A percentile compares a stretch with the other conserved stretches of the same genome.
Evolutionary conservation across 805 yeast species (phyloP).

Genomic region (Metschnikowia peoriensis): DNA sequence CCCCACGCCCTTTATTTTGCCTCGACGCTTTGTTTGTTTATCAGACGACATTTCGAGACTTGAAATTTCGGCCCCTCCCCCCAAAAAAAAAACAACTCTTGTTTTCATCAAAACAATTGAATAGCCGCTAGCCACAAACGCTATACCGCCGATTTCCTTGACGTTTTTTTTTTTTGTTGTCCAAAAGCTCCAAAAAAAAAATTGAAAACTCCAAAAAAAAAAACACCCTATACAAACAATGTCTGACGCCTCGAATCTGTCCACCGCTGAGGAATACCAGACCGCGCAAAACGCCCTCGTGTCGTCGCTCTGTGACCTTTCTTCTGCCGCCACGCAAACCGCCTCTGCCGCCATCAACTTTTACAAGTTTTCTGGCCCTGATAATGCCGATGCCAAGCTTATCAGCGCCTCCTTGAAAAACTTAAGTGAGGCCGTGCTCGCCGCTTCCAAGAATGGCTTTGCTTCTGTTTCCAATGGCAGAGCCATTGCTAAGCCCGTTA

Average conservation of each 20-base stretch:
- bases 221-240: background rate
- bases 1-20: background rate
- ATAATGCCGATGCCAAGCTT: constrained; percentile 21
- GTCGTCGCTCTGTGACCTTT: constrained; percentile 74
- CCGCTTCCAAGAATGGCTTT: constrained; percentile 40
- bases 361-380: constrained; percentile 52
- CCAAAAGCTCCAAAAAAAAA: too few relatives aligned
- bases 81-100: background rate
- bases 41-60: background rate
- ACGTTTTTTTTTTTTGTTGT: too few relatives aligned
- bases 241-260: background rate
- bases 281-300: constrained; percentile 46
- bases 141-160: too few relatives aligned
- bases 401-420: constrained; percentile 34
- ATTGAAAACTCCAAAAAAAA: background rate
- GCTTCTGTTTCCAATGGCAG: constrained; percentile 23
- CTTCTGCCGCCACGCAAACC: constrained; percentile 84
- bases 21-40: background rate
- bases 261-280: constrained; percentile 6
- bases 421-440: constrained; percentile 27
- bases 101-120: background rate
- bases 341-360: constrained; percentile 78
- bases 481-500: constrained; percentile 11
- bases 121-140: background rate
- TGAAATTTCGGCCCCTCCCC: too few relatives aligned